These are phyloP conservation scores for Echium plantagineum DNA, from an alignment of 257 asterid genomes.

Conservation along the genomic window DNA sequence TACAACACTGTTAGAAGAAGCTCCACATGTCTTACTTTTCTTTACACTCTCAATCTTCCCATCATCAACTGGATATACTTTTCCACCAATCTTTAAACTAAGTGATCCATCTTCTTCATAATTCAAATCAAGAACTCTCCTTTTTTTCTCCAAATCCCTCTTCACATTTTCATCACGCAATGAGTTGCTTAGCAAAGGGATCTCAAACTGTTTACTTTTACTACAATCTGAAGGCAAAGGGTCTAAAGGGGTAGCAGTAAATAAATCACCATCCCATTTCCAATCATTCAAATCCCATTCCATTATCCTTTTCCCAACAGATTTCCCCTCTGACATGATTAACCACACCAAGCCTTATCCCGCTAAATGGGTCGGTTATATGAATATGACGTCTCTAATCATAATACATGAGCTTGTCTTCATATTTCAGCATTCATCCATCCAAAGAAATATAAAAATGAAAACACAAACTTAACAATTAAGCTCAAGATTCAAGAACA, in stretches of 20 bases:
- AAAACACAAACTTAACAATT: too few relatives aligned
- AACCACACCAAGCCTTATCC: constrained; percentile 11
- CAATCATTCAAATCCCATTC: constrained; percentile 91
- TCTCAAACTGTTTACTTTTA: constrained; percentile 42
- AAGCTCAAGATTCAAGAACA: too few relatives aligned
- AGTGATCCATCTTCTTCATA: constrained; percentile 46
- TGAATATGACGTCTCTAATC: too few relatives aligned
- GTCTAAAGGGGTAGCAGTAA: constrained; percentile 45
- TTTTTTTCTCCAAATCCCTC: constrained; percentile 61
- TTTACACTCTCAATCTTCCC: constrained; percentile 45
- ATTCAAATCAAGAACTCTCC: constrained; percentile 34
- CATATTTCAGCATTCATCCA: too few relatives aligned
- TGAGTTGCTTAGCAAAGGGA: constrained; percentile 22
- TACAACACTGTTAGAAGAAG: constrained; percentile 33
- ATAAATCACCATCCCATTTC: constrained; percentile 91
- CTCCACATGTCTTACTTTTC: constrained; percentile 44
- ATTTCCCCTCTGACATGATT: constrained; percentile 39
- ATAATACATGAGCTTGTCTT: too few relatives aligned
- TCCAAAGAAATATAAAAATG: too few relatives aligned
- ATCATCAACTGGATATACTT: constrained; percentile 36
- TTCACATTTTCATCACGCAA: constrained; percentile 33
- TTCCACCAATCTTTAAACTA: constrained; percentile 67
- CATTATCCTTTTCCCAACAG: constrained; percentile 42
- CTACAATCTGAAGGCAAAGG: constrained; percentile 41
- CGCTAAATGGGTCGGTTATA: too few relatives aligned